Evolutionary conservation across 495 filamentous ascomycete species (phyloP), one percentile per base, ranked within the genome.

Genomic region (Cenococcum geophilum): DNA sequence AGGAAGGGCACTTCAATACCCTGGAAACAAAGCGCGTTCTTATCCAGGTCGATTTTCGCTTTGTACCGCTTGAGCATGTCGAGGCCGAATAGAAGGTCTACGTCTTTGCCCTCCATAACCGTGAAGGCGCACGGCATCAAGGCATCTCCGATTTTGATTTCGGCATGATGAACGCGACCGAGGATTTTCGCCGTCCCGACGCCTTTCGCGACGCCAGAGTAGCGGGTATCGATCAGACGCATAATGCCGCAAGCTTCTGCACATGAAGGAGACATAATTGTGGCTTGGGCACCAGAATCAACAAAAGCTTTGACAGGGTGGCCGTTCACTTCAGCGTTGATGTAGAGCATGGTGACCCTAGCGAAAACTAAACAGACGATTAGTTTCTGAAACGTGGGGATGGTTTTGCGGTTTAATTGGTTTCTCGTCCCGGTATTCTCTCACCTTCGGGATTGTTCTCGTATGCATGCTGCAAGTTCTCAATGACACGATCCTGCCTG

Each of bases 21-120:
- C 68, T 93, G 61, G 68, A 99, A 95, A 34, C 92, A 77, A 18
- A 99, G 81, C 34, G 83, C 85, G 61, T 87, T 86, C 68, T 83
- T 85, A 61, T 80, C 78, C 9, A 99, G 82, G 69, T 99, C 95
- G 64, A 99, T 90, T 60, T 81, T 88, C 4, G 92, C 93, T 74
- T 95, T 92, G 72, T 96, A 89, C 34, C 95, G 82, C 73, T 91
- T 95, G 54, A 97, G 77, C 88, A 99, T 99, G 71, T 99, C 93
- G 49, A 99, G 77, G 5, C 93, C 93, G 11, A 99, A 80, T 8
- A 99, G 81, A 11, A 99, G 78, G 68, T 97, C 93, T n/a, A 97
- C 93, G 60, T 89, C 85, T 74, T 97, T 99, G 37, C 93, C 93
- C 75, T 99, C 93, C 93, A 99, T 97, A 64, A 99, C 93, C n/a